Base-by-base conservation (phyloP, 495 filamentous ascomycete genomes). In the Niebla homalea region DNA sequence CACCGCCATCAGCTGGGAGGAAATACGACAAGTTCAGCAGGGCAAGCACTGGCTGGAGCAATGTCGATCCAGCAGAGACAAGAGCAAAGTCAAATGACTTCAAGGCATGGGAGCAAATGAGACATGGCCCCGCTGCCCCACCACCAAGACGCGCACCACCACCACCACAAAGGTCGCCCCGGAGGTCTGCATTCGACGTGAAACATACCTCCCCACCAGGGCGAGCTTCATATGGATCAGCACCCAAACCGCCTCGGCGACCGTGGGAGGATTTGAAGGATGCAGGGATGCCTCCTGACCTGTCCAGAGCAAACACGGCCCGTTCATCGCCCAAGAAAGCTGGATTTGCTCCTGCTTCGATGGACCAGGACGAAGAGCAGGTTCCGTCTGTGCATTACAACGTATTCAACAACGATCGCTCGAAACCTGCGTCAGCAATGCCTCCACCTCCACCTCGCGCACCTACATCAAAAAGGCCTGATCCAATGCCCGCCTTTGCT, bases 31-130 rank as follows among this genome's bases (percentile, higher is more conserved):
- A 44, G 16, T 29, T 23, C 15, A 22, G 20, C 21, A 40, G 54
- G 18, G 20, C 45, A 15, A 51, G 44, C 14, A 5, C 49, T 39
- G 16, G 16, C 5, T 57, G 72, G 53, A 48, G 64, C 43, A 74
- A 73, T 26, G 39, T 45, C 19, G 36, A 35, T 25, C 39, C 43
- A 32, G 70, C 79, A 36, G 72, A 75, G 36, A 62, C 68, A n/a
- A 66, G 80, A 16, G 72, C 73, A 15, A 67, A 77, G 47, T 70
- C 70, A 5, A 74, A 81, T 57, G 74, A 74, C 16, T 79, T 74
- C 62, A 69, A 76, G 36, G 84, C 81, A 3, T 92, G 83, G 70
- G 74, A 84, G 55, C 74, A 76, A n/a, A 84, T 89, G 79, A 76
- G 73, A 58, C 68, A 64, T 20, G 49, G 55, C 10, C 53, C 68